Evolutionary conservation across 2,329 filamentous ascomycete species (phyloP).

Genomic region (Plenodomus lindquistii): DNA sequence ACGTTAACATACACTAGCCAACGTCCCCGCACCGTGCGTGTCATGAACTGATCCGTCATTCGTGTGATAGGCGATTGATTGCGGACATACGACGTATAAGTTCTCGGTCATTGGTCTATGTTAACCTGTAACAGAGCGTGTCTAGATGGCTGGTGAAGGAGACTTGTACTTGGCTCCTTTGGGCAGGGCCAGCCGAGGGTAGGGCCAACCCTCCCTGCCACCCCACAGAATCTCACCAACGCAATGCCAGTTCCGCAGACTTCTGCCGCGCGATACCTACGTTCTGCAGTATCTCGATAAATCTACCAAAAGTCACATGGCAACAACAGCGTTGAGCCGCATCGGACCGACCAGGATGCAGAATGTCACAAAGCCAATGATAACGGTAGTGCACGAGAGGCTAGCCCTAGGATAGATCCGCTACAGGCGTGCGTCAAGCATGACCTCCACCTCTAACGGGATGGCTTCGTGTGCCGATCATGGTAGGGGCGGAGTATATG

Average conservation of each 20-base stretch:
- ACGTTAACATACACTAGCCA: slow-evolving; percentile 17
- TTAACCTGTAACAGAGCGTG: background rate
- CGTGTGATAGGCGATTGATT: background rate
- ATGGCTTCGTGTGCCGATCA: slow-evolving; percentile 26
- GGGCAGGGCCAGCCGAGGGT: slow-evolving; percentile 37
- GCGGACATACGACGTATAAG: slow-evolving; percentile 1
- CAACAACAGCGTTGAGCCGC: slow-evolving; percentile 15
- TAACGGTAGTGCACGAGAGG: slow-evolving; percentile 18
- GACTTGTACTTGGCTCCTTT: slow-evolving; percentile 11
- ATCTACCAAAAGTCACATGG: slow-evolving; percentile 6
- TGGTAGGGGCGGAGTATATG: slow-evolving; percentile 42
- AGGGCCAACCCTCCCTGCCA: slow-evolving; percentile 22
- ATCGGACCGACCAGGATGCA: slow-evolving; percentile 10
- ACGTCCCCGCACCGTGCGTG: slow-evolving; percentile 2
- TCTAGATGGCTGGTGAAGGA: slow-evolving; percentile 3
- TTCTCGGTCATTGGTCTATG: background rate
- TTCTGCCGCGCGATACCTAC: background rate
- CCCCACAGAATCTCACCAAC: slow-evolving; percentile 33
- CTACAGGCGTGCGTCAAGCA: slow-evolving; percentile 22
- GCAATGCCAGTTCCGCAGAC: slow-evolving; percentile 12
- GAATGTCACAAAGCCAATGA: slow-evolving; percentile 13
- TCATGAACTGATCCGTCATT: background rate
- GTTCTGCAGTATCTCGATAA: background rate
- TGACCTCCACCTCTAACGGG: slow-evolving; percentile 29
- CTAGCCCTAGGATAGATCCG: slow-evolving; percentile 27